Base-by-base conservation (phyloP, 352 stramenopile species). In the Phytophthora pisi region DNA sequence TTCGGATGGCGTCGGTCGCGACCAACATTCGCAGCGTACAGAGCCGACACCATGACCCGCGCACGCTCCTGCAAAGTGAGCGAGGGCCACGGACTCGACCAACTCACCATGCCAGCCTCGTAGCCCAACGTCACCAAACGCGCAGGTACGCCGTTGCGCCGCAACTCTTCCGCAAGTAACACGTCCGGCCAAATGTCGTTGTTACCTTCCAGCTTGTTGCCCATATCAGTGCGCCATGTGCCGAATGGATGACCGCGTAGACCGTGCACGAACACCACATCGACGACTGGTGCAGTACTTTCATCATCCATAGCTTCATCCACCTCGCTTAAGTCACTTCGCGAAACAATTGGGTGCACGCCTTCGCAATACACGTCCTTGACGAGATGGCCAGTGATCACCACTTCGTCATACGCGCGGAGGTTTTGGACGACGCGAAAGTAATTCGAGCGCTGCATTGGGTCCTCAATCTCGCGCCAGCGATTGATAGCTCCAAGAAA, bases 191-290 rank as follows among this genome's bases (percentile, higher is more conserved):
- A 96, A 55, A 96, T 70, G 7, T 86, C 73, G 47, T 86, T 89
- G 18, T 75, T 77, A 10, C 66, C 74, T n/a, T 88, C 64, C 18
- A 91, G 56, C 0, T 80, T 70, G 30, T 77, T 82, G 51, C 70
- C 64, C 85, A 93, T 96, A 46, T 93, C 74, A 1, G 84, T 92
- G 15, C 88, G 80, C 88, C 88, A 96, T 13, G 86, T 96, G 9
- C 84, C 78, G 24, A 94, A 96, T 18, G 86, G 83, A 64, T 96
- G 83, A 4, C 88, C 88, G 11, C 86, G 83, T 30, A 96, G 68
- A 3, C 88, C 88, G 66, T 96, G 88, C n/a, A 96, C 78, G 57
- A 96, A 94, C 2, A 96, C 83, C 8, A 96, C 68, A 38, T 96
- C 88, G 13, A 96, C 57, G 13, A 77, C 54, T 1, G 66, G 52